Evolutionary conservation across 1,284 basidiomycete genomes (phyloP), one percentile per base, ranked within the genome.

Genomic region (Trametes sp.): DNA sequence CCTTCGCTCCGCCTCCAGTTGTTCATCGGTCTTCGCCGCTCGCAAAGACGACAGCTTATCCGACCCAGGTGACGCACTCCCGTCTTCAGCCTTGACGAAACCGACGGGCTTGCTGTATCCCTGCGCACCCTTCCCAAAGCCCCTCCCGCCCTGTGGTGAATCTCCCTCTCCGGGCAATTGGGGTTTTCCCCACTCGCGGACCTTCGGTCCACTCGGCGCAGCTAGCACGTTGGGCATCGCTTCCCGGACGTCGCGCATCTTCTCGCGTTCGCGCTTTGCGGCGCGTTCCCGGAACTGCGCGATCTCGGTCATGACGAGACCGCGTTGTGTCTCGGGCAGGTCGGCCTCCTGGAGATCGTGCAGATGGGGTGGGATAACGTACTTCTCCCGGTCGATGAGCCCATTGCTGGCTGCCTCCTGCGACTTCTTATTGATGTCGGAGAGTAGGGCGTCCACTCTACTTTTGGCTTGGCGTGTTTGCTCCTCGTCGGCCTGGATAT

Each of bases 301-400:
- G 64, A 98, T 98, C 75, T 98, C 96, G 36, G 90, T 94, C 62
- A 98, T 90, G 59, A 98, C 96, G 33, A 94, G 89, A 2, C 93
- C 95, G 24, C 96, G 90, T 76, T 96, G 95, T 1, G 93, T 93
- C 78, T 97, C 96, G n/a, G 96, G 96, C 29, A 98, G 84, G 73
- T 98, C 96, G 54, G 94, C 93, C 79, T 96, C 94, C 73, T 96
- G 92, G 36, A 98, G 82, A 76, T 98, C 96, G 76, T 96, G 94
- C 26, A 98, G 83, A 78, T 98, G 96, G 7, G 94, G 94, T 11
- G 96, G 96, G 35, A 98, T 94, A 65, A 94, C 87, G 72, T 92
- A 90, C 83, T 85, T 89, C 78, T 88, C 90, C 74, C 89, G 87
- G 77, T 91, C 89, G 62, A 90, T 81, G 28, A 87, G 81, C 28